These are phyloP conservation scores for Neonectria sp. DNA, from an alignment of 2,329 filamentous ascomycete genomes.

Conservation along the genomic window DNA sequence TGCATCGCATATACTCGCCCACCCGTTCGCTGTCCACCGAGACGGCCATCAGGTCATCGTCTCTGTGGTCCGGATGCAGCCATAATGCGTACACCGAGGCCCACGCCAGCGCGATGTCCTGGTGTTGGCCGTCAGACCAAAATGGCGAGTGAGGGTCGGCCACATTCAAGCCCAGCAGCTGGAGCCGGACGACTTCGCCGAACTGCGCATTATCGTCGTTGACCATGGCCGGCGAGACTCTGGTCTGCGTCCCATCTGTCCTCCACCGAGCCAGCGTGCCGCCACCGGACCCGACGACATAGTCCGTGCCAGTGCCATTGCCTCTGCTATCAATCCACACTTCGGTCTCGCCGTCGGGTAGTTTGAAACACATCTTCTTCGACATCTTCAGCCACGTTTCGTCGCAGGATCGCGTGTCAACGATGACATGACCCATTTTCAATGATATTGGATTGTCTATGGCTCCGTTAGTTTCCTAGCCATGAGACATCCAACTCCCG, in stretches of 20 bases:
- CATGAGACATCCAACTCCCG: background rate
- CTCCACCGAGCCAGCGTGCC: background rate
- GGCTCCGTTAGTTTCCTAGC: background rate
- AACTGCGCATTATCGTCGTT: background rate
- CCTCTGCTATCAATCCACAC: background rate
- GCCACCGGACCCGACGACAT: background rate
- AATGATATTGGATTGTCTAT: background rate
- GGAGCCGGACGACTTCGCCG: background rate
- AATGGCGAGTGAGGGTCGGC: background rate
- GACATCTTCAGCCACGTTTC: background rate
- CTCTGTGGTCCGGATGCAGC: slow-evolving; percentile 26
- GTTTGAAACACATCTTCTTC: background rate
- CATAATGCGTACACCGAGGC: slow-evolving; percentile 32
- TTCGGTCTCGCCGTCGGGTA: background rate
- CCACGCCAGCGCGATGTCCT: slow-evolving; percentile 15
- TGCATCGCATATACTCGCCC: background rate
- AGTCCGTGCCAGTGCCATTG: background rate
- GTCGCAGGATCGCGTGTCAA: background rate
- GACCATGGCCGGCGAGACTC: background rate
- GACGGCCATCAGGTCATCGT: slow-evolving; percentile 24
- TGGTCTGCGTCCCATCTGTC: background rate
- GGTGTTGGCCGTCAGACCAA: background rate
- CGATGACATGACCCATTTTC: background rate
- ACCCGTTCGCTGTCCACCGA: slow-evolving; percentile 23
- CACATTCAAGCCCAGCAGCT: background rate